A percentile compares a stretch with the other conserved stretches of the same genome.
phyloP scores from a whole-genome alignment of 179 eudicot species.

The Nepenthes alata region DNA sequence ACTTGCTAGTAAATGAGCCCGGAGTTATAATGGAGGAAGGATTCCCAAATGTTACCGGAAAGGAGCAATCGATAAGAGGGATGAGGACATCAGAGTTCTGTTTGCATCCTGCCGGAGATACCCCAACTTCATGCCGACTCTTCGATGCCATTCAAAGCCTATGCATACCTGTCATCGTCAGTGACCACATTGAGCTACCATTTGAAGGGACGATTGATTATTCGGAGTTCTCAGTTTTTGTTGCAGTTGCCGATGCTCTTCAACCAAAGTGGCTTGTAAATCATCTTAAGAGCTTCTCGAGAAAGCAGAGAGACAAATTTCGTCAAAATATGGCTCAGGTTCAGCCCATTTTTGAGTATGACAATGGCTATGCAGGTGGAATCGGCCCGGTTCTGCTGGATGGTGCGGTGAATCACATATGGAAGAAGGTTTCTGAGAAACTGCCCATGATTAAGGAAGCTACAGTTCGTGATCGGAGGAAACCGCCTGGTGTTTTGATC shows the following conservation, averaged over 20 bases:
- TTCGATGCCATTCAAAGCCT: constrained; percentile 92
- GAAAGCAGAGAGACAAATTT: constrained; percentile 33
- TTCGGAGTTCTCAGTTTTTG: constrained; percentile 64
- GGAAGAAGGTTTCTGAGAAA: constrained; percentile 78
- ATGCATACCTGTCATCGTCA: constrained; percentile 86
- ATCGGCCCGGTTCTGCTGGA: constrained; percentile 54
- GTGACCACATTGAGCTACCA: constrained; percentile 81
- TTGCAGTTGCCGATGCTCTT: constrained; percentile 55
- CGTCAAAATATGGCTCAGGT: constrained; percentile 55
- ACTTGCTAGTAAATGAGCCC: constrained; percentile 52
- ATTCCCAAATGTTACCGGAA: constrained; percentile 81
- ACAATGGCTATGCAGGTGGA: constrained; percentile 65
- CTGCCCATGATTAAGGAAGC: constrained; percentile 76
- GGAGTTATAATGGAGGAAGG: constrained; percentile 90
- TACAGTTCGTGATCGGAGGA: constrained; percentile 55
- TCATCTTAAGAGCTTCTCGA: constrained; percentile 50
- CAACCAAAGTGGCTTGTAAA: constrained; percentile 65
- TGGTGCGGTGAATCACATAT: constrained; percentile 81
- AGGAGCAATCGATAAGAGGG: constrained; percentile 73
- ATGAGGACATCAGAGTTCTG: constrained; percentile 88
- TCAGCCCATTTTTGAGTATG: constrained; percentile 60
- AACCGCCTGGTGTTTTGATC: constrained; percentile 51
- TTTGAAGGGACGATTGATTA: constrained; percentile 87
- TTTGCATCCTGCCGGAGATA: constrained; percentile 95
- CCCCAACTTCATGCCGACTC: constrained; percentile 91